Evolutionary conservation across 306 rosid species (phyloP).

Genomic region (Glycine soja): DNA sequence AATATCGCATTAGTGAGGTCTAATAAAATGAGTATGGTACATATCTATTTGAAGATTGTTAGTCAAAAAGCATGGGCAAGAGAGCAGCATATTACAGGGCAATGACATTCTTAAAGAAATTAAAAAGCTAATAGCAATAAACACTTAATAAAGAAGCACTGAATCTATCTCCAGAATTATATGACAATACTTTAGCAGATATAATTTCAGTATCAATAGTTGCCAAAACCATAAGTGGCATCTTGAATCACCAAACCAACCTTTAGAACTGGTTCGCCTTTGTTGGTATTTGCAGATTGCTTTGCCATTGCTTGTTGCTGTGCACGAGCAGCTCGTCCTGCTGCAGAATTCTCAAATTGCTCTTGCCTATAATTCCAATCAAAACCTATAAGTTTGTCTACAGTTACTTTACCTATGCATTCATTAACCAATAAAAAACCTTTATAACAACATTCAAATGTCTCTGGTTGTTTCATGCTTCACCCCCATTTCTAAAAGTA

Average conservation of each 20-base stretch:
- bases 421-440: conserved; percentile 13
- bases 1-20: conserved; percentile 8
- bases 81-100: conserved; percentile 33
- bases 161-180: conserved; percentile 9
- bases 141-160: conserved; percentile 10
- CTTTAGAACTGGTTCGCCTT: conserved; percentile 87
- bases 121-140: background rate
- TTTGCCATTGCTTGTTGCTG: conserved; percentile 72
- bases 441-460: background rate
- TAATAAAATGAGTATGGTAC: background rate
- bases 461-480: background rate
- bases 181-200: background rate
- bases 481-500: no score
- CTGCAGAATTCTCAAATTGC: conserved; percentile 77
- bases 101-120: background rate
- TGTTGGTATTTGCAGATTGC: conserved; percentile 70
- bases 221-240: conserved; percentile 17
- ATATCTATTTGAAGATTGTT: conserved; percentile 33
- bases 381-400: conserved; percentile 18
- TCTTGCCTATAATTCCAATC: conserved; percentile 71
- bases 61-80: conserved; percentile 15
- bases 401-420: background rate
- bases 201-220: conserved; percentile 1
- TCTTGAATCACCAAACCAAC: conserved; percentile 45
- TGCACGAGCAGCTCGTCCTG: conserved; percentile 93